Percentiles rank a stretch among this genome's conserved stretches.
These are phyloP conservation scores for Microdochium bolleyi DNA, from an alignment of 2,329 filamentous ascomycete genomes.

Conservation along the genomic window DNA sequence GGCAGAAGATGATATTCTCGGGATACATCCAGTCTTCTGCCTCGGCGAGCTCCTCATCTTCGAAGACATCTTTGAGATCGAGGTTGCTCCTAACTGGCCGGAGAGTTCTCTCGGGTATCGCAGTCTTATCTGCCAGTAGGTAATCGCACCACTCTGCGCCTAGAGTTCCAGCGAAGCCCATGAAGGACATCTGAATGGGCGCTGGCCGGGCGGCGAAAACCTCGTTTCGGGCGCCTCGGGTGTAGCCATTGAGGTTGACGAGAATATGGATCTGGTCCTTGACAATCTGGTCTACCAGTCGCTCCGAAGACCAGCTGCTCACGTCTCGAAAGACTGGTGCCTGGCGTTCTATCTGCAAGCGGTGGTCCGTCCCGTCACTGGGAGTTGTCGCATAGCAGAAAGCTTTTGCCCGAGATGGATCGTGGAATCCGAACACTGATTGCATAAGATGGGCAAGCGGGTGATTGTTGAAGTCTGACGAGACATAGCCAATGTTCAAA, in stretches of 20 bases:
- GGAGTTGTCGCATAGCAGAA: constrained; percentile 94
- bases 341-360: constrained; percentile 87
- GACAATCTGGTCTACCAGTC: constrained; percentile 77
- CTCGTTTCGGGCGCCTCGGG: constrained; percentile 91
- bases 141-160: constrained; percentile 99
- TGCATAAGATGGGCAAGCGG: constrained; percentile 97
- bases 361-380: constrained; percentile 82
- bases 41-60: constrained; percentile 59
- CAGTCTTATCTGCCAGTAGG: constrained; percentile 80
- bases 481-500: constrained; percentile 92
- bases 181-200: constrained; percentile 98
- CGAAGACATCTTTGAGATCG: constrained; percentile 61
- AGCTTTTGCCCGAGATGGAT: constrained; percentile 65
- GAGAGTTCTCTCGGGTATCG: constrained; percentile 74
- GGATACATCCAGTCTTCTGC: constrained; percentile 85
- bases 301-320: constrained; percentile 78
- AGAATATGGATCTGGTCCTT: constrained; percentile 87
- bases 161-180: constrained; percentile 95
- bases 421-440: constrained; percentile 90
- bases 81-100: constrained; percentile 72
- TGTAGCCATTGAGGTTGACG: constrained; percentile 97
- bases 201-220: constrained; percentile 92
- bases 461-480: constrained; percentile 98
- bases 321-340: constrained; percentile 87
- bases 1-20: constrained; percentile 92